Evolutionary conservation across 257 asterid species (phyloP).

Genomic region (Scutellaria barbata): DNA sequence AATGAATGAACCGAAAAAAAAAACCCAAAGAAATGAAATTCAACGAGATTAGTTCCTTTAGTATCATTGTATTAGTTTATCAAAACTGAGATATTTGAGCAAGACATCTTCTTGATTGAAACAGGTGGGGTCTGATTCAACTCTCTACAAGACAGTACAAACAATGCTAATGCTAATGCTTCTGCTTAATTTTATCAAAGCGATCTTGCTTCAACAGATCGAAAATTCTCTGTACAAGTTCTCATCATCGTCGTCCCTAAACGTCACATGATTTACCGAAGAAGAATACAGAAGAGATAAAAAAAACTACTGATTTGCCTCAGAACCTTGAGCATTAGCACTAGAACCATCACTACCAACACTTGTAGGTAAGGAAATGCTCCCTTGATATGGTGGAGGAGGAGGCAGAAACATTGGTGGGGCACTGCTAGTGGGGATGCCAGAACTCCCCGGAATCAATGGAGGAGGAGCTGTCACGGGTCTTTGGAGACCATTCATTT

Average conservation of each 20-base stretch:
- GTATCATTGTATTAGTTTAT: not conserved
- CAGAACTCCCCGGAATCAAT: slow-evolving; percentile 59
- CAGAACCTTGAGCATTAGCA: slow-evolving; percentile 46
- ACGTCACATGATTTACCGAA: slow-evolving; percentile 17
- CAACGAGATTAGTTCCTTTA: no score
- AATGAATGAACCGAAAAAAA: no score
- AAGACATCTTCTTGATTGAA: not conserved
- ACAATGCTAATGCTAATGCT: slow-evolving; percentile 24
- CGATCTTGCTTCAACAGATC: slow-evolving; percentile 22
- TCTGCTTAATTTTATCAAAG: not conserved
- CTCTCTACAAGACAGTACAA: slow-evolving; percentile 34
- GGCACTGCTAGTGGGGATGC: slow-evolving; percentile 51
- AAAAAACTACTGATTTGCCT: slow-evolving; percentile 47
- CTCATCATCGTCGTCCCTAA: slow-evolving; percentile 27
- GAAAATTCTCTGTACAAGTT: slow-evolving; percentile 37
- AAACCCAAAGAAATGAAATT: no score
- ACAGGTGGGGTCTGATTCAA: not conserved
- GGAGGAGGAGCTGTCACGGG: slow-evolving; percentile 63
- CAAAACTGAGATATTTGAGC: not conserved
- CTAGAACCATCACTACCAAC: slow-evolving; percentile 58
- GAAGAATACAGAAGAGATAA: slow-evolving; percentile 28
- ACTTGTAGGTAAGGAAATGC: slow-evolving; percentile 45
- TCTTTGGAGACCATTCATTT: slow-evolving; percentile 71
- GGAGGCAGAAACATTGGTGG: slow-evolving; percentile 68
- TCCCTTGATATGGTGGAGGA: slow-evolving; percentile 68